These are phyloP conservation scores for Magnolia kwangsiensis DNA, from an alignment of 164 flowering plant species.

Conservation along the genomic window DNA sequence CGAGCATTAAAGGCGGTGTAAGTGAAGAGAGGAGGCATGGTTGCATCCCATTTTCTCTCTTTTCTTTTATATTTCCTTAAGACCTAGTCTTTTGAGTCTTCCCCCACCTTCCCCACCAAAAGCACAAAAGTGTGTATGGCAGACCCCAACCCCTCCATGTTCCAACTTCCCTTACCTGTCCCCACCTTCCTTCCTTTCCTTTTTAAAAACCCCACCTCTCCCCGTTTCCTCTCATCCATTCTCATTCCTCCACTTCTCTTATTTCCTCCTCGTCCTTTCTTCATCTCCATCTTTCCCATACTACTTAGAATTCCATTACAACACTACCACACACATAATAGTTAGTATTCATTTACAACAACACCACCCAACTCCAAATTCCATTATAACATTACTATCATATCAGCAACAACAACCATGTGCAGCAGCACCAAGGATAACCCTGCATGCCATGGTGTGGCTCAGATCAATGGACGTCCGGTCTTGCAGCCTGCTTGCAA, in stretches of 20 bases:
- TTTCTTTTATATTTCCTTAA: neutral
- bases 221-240: constrained; percentile 6
- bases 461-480: constrained; percentile 49
- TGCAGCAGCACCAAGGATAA: constrained; percentile 47
- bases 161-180: constrained; percentile 32
- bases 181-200: constrained; percentile 20
- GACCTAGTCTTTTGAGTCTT: constrained; percentile 12
- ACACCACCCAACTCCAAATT: neutral
- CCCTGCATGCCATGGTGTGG: constrained; percentile 14
- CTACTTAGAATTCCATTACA: neutral
- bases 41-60: constrained; percentile 13
- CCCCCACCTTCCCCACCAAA: constrained; percentile 19
- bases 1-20: constrained; percentile 25
- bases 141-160: constrained; percentile 46
- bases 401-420: constrained; percentile 23
- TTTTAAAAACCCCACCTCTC: constrained; percentile 10
- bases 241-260: neutral
- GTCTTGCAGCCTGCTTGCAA: constrained; percentile 70
- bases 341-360: neutral
- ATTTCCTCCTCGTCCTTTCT: neutral
- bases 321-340: too few species aligned
- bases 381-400: neutral
- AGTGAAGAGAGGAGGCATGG: constrained; percentile 19
- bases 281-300: neutral
- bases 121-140: constrained; percentile 34